Conservation (phyloP, 805 yeast genomes). For the Starmerella roubikii region DNA sequence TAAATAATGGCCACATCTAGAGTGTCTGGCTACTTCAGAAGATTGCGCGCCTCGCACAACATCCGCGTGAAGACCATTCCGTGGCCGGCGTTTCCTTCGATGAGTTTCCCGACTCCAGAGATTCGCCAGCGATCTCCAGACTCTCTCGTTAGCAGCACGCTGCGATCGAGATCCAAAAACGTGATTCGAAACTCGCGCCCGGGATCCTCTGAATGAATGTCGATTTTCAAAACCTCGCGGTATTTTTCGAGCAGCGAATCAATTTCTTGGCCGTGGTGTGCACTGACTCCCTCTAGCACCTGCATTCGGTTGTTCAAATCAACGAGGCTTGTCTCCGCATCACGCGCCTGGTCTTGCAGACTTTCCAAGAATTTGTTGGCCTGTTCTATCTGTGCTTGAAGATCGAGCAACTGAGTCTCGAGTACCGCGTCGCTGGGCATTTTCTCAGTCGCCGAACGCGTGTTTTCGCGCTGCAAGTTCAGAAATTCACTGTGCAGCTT, state of each 20-base stretch:
- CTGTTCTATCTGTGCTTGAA: not conserved
- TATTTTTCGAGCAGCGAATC: not conserved
- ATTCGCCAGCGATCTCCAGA: not conserved
- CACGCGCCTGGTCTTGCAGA: not conserved
- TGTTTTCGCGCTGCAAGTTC: slow-evolving; percentile 1
- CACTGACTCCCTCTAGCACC: no score
- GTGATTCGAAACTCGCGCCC: not conserved
- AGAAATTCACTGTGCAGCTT: not conserved
- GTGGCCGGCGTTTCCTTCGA: not conserved
- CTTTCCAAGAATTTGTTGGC: no score
- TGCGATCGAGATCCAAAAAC: slow-evolving; percentile 1
- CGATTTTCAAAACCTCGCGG: not conserved
- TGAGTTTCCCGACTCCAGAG: not conserved
- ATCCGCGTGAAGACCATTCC: not conserved
- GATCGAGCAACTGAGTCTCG: not conserved
- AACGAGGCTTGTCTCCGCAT: not conserved
- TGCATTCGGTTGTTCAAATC: not conserved
- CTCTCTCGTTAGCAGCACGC: not conserved
- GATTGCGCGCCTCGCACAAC: not conserved
- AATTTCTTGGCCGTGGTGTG: not conserved
- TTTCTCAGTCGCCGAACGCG: not conserved
- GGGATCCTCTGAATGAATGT: not conserved
- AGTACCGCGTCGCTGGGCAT: not conserved
- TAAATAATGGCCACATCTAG: not conserved
- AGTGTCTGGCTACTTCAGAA: not conserved